Evolutionary conservation across 2,329 filamentous ascomycete genomes (phyloP), one percentile per base, ranked within the genome.

Genomic region (Penicillium sp.): DNA sequence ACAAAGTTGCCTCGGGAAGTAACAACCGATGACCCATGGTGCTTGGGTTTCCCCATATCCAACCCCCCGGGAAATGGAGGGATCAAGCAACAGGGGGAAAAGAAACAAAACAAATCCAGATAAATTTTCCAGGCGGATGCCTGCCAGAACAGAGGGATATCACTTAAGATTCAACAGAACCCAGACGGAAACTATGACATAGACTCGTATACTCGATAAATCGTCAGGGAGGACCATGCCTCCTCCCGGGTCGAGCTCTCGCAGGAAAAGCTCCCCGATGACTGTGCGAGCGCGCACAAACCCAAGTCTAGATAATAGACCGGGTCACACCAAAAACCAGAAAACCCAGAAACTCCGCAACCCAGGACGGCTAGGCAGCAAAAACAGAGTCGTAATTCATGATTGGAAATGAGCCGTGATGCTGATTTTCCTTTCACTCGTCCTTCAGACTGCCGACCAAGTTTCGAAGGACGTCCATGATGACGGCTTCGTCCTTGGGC

Each of bases 401-500:
- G 32, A 37, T 30, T 23, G 28, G 27, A 34, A 33, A 31, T 25
- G 7, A 34, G 29, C 37, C 37, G 38, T 35, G 18, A 38, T 30
- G 25, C 10, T 6, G 15, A 34, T 6, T 8, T 34, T 8, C 20
- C 20, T 18, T 20, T 47, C 52, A 59, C 41, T 61, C 51, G 10
- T 60, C 62, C 37, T 62, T 65, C 40, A 68, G 42, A 22, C 62
- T 62, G 30, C 59, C 62, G 16, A 68, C 64, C 47, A 68, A 45
- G 35, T 61, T 62, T 30, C 55, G 51, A 16, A 68, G 55, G 6
- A 62, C 63, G 45, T 66, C 62, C 32, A 67, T 54, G 42, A 68
- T 63, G 32, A 68, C 65, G 6, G 60, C 59, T 50, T 68, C 65
- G 42, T 68, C 65, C 39, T 66, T 66, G 12, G 65, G 64, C 41